phyloP scores from a whole-genome alignment of 345 rosid genomes.

The Eucalyptus grandis region DNA sequence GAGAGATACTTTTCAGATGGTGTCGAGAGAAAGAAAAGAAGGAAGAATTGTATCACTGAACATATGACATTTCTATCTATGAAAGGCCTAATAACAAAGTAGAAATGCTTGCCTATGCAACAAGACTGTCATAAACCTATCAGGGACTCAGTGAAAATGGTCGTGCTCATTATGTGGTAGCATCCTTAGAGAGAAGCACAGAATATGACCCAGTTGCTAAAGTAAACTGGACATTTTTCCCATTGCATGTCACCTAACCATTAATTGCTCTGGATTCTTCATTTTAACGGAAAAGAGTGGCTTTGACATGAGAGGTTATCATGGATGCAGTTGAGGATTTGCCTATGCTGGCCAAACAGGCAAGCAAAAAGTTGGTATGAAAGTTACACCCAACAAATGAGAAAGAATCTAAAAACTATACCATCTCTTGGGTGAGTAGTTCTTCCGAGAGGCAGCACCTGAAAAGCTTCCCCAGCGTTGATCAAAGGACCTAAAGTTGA shows the following conservation, averaged over 20 bases:
- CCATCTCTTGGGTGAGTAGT: conserved; percentile 85
- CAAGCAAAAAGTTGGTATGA: neutral
- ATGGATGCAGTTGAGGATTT: neutral
- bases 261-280: neutral
- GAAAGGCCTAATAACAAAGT: neutral
- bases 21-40: neutral
- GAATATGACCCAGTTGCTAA: neutral
- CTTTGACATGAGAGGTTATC: neutral
- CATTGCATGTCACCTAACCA: neutral
- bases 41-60: neutral
- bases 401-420: conserved; percentile 7
- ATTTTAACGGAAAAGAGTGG: neutral
- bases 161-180: neutral
- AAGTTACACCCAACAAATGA: neutral
- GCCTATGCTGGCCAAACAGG: neutral
- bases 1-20: neutral
- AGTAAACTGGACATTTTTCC: neutral
- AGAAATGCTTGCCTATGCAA: neutral
- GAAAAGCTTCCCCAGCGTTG: conserved; percentile 77
- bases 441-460: conserved; percentile 33
- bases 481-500: conserved; percentile 49
- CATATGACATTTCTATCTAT: neutral
- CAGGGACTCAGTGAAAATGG: neutral
- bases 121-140: neutral
- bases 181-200: neutral